Conservation (phyloP, 2,329 filamentous ascomycete genomes). For the Thelonectria discophora region DNA sequence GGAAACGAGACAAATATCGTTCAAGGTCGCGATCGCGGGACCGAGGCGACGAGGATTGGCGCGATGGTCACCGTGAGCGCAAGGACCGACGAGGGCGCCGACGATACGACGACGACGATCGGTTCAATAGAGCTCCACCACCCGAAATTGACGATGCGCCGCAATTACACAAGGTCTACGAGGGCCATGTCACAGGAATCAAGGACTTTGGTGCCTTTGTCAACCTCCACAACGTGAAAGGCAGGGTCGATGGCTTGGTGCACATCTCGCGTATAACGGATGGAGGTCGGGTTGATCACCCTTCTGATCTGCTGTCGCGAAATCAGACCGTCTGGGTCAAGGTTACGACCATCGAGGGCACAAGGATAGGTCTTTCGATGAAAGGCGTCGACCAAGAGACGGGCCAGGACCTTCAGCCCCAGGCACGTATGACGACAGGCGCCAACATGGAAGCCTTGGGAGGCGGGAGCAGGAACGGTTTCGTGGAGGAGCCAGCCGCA, state of each 20-base stretch:
- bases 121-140: constrained; percentile 71
- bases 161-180: constrained; percentile 85
- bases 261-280: constrained; percentile 91
- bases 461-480: constrained; percentile 66
- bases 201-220: constrained; percentile 98
- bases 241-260: constrained; percentile 91
- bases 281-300: constrained; percentile 88
- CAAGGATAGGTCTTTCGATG: constrained; percentile 89
- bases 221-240: constrained; percentile 85
- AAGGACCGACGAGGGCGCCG: constrained; percentile 50
- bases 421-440: constrained; percentile 82
- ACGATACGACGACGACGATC: constrained; percentile 60
- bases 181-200: constrained; percentile 87
- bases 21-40: constrained; percentile 52
- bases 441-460: constrained; percentile 89
- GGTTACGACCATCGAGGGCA: constrained; percentile 84
- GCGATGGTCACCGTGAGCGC: constrained; percentile 46
- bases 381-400: constrained; percentile 94
- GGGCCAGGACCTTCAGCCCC: constrained; percentile 82
- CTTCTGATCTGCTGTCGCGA: constrained; percentile 82
- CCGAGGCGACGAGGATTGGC: constrained; percentile 57
- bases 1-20: constrained; percentile 47
- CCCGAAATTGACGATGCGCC: constrained; percentile 84
- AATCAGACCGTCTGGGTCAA: constrained; percentile 93
- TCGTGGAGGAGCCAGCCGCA: constrained; percentile 53